Base-by-base conservation (phyloP, 768 basidiomycete genomes). In the Megacollybia marginata region DNA sequence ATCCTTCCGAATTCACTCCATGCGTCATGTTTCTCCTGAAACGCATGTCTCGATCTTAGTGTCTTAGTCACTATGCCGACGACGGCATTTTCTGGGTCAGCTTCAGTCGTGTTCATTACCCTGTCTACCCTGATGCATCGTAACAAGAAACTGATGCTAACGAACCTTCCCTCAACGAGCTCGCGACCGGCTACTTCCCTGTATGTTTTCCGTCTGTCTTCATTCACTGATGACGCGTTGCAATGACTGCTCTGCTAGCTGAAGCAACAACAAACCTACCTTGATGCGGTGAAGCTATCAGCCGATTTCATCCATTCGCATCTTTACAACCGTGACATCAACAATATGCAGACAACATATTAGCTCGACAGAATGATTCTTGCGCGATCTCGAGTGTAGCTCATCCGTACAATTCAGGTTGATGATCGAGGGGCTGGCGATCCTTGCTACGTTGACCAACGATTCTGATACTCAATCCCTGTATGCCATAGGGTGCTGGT, bases 141-240 rank as follows among this genome's bases (percentile, higher is more conserved):
- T 18, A 16, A 7, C 18, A 54, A 46, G 48, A 44, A 6, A 54
- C 42, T 12, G 47, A 47, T 11, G 10, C 34, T 9, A 19, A 33
- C 11, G 50, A 51, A 42, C 48, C 51, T 1, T 38, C 31, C 11
- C 7, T 55, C 20, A 42, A 48, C 28, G 54, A 44, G 2, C 48
- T 55, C 34, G 48, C 43, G 11, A 55, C 51, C 10, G 54, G 54
- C 51, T 55, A 49, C 44, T 49, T 49, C 23, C 40, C 42, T 49
- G 48, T 49, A 40, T 31, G 48, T 5, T 18, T 28, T 18, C 16
- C 44, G 5, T 9, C 38, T 11, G 28, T 12, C 18, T 23, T 49
- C 23, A 5, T 4, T 40, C 42, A n/a, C 9, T 44, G n/a, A 44
- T 13, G 18, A 2, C 5, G 13, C 20, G 4, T 16, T 44, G 2